phyloP scores from a whole-genome alignment of 1,139 yeast species.

The Lodderomyces oxycetoniae region DNA sequence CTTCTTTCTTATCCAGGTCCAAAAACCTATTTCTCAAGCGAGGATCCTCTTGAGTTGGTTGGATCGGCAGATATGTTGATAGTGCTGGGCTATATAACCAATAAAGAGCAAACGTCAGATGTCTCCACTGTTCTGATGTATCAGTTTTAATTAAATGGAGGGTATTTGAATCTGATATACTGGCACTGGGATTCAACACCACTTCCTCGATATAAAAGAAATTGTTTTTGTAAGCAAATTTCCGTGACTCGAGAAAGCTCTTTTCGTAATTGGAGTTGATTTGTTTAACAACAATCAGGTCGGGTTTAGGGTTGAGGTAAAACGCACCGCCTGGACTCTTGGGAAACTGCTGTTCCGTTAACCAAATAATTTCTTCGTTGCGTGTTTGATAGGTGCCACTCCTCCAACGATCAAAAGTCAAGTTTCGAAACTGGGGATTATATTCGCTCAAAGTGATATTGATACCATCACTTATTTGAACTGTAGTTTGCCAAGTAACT shows the following conservation, averaged over 20 bases:
- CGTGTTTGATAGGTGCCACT: constrained; percentile 22
- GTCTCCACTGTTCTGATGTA: constrained; percentile 34
- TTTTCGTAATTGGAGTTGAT: constrained; percentile 18
- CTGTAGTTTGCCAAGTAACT: constrained; percentile 27
- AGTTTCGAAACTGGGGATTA: constrained; percentile 22
- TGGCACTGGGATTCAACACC: constrained; percentile 29
- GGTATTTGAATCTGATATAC: constrained; percentile 24
- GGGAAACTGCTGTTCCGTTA: constrained; percentile 31
- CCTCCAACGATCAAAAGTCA: constrained; percentile 27
- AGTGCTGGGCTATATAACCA: constrained; percentile 31
- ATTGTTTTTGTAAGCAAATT: constrained; percentile 31
- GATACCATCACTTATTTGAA: constrained; percentile 24
- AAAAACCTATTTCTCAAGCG: not conserved
- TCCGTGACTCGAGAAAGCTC: constrained; percentile 19
- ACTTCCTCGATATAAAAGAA: constrained; percentile 30
- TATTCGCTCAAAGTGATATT: constrained; percentile 34
- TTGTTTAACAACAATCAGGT: constrained; percentile 20
- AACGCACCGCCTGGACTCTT: constrained; percentile 16
- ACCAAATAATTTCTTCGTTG: constrained; percentile 25
- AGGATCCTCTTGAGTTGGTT: constrained; percentile 15
- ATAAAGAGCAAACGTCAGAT: constrained; percentile 36
- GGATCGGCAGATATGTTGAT: constrained; percentile 22
- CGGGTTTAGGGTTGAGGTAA: constrained; percentile 22
- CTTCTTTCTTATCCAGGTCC: constrained; percentile 4
- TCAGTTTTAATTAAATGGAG: constrained; percentile 36